These are phyloP conservation scores for Avena insularis DNA, from an alignment of 176 grass and related monocot species.

Conservation along the genomic window DNA sequence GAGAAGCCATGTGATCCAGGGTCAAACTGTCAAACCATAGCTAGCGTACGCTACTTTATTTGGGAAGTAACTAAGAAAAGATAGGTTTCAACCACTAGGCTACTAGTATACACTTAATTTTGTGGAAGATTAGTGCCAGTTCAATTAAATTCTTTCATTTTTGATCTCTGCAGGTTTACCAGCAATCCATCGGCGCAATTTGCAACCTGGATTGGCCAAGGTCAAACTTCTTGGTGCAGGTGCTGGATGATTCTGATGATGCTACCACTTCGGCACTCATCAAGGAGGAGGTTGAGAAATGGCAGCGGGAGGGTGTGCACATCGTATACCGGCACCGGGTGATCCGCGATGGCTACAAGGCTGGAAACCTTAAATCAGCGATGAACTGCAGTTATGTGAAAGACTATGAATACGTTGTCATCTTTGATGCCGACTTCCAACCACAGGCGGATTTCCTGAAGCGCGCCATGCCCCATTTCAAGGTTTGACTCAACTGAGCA, in stretches of 20 bases:
- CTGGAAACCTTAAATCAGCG: constrained; percentile 88
- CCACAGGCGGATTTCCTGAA: constrained; percentile 79
- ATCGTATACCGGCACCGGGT: constrained; percentile 78
- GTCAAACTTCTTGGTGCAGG: constrained; percentile 71
- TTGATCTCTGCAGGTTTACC: constrained; percentile 74
- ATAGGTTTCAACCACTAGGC: not conserved
- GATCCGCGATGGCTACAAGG: constrained; percentile 83
- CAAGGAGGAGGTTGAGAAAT: constrained; percentile 83
- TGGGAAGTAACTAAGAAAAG: not conserved
- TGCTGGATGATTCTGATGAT: constrained; percentile 85
- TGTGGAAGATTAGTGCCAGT: constrained; percentile 3
- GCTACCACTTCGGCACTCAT: constrained; percentile 64
- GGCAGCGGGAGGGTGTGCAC: constrained; percentile 66
- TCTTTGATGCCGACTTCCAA: constrained; percentile 94
- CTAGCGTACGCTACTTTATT: not conserved
- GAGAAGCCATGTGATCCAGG: constrained; percentile 2
- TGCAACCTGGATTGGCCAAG: constrained; percentile 86
- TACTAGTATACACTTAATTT: constrained; percentile 1
- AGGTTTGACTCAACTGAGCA: constrained; percentile 60
- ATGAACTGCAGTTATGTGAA: constrained; percentile 92
- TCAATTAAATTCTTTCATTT: constrained; percentile 34
- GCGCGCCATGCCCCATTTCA: constrained; percentile 79
- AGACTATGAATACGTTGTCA: constrained; percentile 82
- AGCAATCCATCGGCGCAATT: constrained; percentile 84
- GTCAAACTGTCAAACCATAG: constrained; percentile 8